Percentiles rank a stretch among this genome's conserved stretches.
These are phyloP conservation scores for Malassezia nana DNA, from an alignment of 1,284 basidiomycete species.

Conservation along the genomic window DNA sequence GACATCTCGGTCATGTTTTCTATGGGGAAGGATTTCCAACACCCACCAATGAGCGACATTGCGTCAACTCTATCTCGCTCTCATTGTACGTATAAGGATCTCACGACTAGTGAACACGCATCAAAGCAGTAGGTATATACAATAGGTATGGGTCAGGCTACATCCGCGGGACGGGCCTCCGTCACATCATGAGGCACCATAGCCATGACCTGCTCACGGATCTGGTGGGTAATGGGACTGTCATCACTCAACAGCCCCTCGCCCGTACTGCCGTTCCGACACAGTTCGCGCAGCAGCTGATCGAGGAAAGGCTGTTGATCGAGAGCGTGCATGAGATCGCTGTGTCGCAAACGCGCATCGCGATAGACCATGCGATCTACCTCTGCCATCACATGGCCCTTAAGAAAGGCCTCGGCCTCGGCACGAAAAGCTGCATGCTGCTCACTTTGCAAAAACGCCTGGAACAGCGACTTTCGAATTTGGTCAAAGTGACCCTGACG, in stretches of 20 bases:
- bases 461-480: constrained; percentile 8
- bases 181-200: not conserved
- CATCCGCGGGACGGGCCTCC: not conserved
- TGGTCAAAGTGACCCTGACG: constrained; percentile 18
- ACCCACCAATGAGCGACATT: constrained; percentile 58
- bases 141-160: not conserved
- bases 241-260: not conserved
- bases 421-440: constrained; percentile 1
- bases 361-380: constrained; percentile 11
- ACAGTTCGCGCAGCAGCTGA: not conserved
- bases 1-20: constrained; percentile 88
- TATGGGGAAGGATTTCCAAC: constrained; percentile 63
- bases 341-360: constrained; percentile 14
- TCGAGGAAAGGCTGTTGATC: constrained; percentile 6
- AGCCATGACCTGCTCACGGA: constrained; percentile 4
- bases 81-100: constrained; percentile 55
- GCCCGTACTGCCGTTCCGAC: not conserved
- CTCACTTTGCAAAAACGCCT: constrained; percentile 11
- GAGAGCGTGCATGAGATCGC: constrained; percentile 12
- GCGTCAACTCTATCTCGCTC: constrained; percentile 75
- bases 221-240: constrained; percentile 1
- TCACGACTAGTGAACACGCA: too few relatives aligned
- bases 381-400: not conserved
- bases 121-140: not conserved
- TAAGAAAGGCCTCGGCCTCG: not conserved